Conservation (phyloP, 176 grass and related monocot genomes). For the Dendrocalamus sinicus region DNA sequence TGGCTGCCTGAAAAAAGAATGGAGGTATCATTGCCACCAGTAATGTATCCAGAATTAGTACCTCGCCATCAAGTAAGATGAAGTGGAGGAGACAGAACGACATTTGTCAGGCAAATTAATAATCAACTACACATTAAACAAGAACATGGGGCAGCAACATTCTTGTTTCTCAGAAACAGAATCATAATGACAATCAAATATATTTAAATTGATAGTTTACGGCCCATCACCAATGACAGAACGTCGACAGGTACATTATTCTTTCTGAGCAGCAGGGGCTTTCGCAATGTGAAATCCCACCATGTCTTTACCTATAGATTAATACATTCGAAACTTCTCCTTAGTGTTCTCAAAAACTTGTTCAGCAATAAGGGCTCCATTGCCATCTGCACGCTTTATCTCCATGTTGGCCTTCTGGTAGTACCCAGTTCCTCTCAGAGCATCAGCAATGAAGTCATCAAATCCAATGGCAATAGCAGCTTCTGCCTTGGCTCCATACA, state of each 20-base stretch:
- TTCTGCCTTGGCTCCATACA: slow-evolving; percentile 85
- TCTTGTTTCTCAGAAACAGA: slow-evolving; percentile 13
- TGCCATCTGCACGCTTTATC: slow-evolving; percentile 70
- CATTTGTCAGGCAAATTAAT: slow-evolving; percentile 18
- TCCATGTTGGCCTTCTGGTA: slow-evolving; percentile 81
- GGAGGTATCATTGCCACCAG: not conserved
- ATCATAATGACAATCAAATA: slow-evolving; percentile 2
- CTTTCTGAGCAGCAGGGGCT: slow-evolving; percentile 33
- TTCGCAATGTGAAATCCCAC: slow-evolving; percentile 42
- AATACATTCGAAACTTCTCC: slow-evolving; percentile 58
- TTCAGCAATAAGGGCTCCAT: slow-evolving; percentile 71
- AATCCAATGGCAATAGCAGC: slow-evolving; percentile 86
- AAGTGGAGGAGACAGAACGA: not conserved
- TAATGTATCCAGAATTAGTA: not conserved
- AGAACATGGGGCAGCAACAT: not conserved
- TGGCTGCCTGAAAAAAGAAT: not conserved
- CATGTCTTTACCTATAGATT: slow-evolving; percentile 14
- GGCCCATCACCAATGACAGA: not conserved
- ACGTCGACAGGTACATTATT: slow-evolving; percentile 40
- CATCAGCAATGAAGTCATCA: slow-evolving; percentile 84
- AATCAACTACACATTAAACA: slow-evolving; percentile 5
- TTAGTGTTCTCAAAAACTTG: slow-evolving; percentile 85
- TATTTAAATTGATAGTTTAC: slow-evolving; percentile 40
- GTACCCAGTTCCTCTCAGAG: slow-evolving; percentile 56
- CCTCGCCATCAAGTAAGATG: not conserved